Evolutionary conservation across 2,329 filamentous ascomycete genomes (phyloP).

Genomic region (Xylaria arbuscula): DNA sequence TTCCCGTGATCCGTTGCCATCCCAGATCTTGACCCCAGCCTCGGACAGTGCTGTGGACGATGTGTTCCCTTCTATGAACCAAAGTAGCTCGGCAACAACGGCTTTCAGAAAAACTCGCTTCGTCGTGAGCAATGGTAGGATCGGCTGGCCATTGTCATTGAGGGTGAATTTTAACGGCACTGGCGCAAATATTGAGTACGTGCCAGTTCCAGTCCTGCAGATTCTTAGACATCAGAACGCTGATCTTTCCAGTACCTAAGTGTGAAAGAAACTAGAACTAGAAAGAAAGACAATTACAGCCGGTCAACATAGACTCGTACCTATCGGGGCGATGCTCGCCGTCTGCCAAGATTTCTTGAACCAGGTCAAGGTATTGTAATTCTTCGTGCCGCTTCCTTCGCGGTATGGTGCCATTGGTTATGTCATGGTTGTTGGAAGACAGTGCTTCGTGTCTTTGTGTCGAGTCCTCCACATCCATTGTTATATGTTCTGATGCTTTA

Average conservation of each 20-base stretch:
- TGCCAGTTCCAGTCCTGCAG: conserved; percentile 88
- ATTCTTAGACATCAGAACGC: conserved; percentile 5
- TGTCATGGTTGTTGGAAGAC: not conserved
- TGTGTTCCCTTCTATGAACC: conserved; percentile 91
- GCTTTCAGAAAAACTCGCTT: conserved; percentile 95
- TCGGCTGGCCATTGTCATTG: conserved; percentile 67
- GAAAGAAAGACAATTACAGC: not conserved
- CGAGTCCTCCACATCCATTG: conserved; percentile 26
- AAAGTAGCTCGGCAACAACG: conserved; percentile 91
- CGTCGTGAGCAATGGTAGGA: conserved; percentile 94
- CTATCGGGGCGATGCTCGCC: conserved; percentile 92
- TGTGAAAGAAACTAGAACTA: not conserved
- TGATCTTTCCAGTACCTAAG: no score
- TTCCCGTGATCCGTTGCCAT: conserved; percentile 91
- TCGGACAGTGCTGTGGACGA: conserved; percentile 80
- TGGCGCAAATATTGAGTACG: conserved; percentile 88
- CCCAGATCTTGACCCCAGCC: conserved; percentile 95
- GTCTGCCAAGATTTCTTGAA: conserved; percentile 81
- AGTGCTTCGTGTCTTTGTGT: conserved; percentile 12
- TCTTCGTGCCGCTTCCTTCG: conserved; percentile 75
- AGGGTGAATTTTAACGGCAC: conserved; percentile 88
- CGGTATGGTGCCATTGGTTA: conserved; percentile 23
- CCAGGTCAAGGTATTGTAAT: conserved; percentile 90
- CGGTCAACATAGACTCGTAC: conserved; percentile 55
- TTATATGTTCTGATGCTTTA: not conserved